Base-by-base conservation (phyloP, 2,329 filamentous ascomycete species). In the Sphaerulina musiva region DNA sequence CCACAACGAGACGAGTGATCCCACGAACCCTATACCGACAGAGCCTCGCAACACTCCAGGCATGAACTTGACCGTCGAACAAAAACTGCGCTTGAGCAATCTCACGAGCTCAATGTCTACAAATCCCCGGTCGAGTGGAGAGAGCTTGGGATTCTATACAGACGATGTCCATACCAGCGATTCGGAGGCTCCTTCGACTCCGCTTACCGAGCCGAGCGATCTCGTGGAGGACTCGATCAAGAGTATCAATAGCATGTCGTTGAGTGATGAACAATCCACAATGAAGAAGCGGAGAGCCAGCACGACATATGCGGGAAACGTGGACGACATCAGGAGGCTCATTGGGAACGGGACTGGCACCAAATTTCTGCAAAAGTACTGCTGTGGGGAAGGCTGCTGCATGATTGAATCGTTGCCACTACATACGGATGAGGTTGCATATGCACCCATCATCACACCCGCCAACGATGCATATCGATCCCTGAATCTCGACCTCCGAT, bases 381-480 rank as follows among this genome's bases (percentile, higher is more conserved):
- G 82, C 71, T 82, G 80, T 62, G 82, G 82, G 40, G 82, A 82
- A 56, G 82, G 82, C 53, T 85, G 82, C 68, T 85, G 82, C 68
- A 76, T 81, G 66, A 72, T 81, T 54, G 76, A 82, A 65, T 76
- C 77, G 32, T 65, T 84, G 63, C 74, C 74, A 39, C 69, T 76
- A 6, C 70, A 78, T 55, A 74, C 72, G 4, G 67, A 73, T 6
- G 68, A 73, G 40, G 70, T 75, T 41, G 66, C 69, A 46, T 73
- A 70, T 44, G 66, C 67, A 5, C 76, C 79, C 2, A 74, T 85
- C 49, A 70, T 73, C 36, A 69, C 76, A 2, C 91, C 92, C 1
- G 83, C 93, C 69, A 97, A 95, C 65, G 80, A 85, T 56, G 93
- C 93, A 12, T 98, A 87, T 74, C 80, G 82, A 53, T 88, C 85